Evolutionary conservation across 495 filamentous ascomycete genomes (phyloP), one percentile per base, ranked within the genome.

Genomic region (Talaromyces borbonicus): DNA sequence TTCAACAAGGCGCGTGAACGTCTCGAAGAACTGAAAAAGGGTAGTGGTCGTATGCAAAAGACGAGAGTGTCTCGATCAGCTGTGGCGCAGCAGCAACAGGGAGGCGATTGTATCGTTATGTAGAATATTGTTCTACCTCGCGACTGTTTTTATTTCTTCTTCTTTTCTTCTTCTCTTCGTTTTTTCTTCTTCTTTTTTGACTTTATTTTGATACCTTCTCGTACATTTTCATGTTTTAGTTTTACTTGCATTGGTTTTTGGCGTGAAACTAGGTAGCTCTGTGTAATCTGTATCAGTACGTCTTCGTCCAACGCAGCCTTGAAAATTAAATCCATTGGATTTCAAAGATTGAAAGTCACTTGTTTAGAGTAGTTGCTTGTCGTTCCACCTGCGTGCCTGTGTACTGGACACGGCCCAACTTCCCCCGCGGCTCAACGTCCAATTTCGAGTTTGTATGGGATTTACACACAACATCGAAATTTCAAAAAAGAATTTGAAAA

Each of bases 1-100:
- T 95, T 92, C 62, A 84, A 86, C 30, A 96, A 96, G 59, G 92
- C 92, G 16, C 77, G 85, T 31, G 85, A 93, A 55, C 80, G 90
- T 40, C 75, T 98, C 18, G 90, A 96, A 59, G 92, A 98, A 52
- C 76, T 98, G 38, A 92, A 92, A 62, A 75, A 78, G 47, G 79
- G 81, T 20, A 86, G 87, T 14, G 63, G 66, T 2, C 81, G 83
- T 51, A 81, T 78, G 54, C 71, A 79, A 44, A 80, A 89, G 38
- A 89, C 93, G 52, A 76, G 83, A 39, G 79, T 93, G 33, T 87
- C 84, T n/a, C 72, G 90, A 37, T 88, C 79, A 29, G 84, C 87
- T 55, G 81, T 85, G 25, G 79, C 83, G 58, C 88, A 85, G 59
- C 82, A 87, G 59, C 82, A 87, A 51, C 87, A 95, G 53, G 66